These are phyloP conservation scores for Saturnispora dispora DNA, from an alignment of 805 yeast species.

Conservation along the genomic window DNA sequence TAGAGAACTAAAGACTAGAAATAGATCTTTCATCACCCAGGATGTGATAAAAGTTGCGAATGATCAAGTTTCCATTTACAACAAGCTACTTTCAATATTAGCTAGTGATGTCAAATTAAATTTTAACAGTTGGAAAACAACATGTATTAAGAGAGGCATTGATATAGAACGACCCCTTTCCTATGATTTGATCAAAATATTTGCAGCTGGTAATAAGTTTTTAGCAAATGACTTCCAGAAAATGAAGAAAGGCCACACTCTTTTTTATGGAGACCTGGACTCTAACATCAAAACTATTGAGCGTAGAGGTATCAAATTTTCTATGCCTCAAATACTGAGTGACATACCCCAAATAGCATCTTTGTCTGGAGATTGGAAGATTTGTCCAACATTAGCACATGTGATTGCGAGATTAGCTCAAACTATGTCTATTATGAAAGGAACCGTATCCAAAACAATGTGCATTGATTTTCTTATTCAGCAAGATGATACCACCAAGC, in stretches of 20 bases:
- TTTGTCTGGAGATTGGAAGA: slow-evolving; percentile 34
- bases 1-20: slow-evolving; percentile 58
- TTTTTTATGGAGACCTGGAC: slow-evolving; percentile 33
- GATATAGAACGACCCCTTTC: slow-evolving; percentile 42
- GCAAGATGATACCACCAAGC: neutral
- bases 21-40: slow-evolving; percentile 33
- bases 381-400: slow-evolving; percentile 46
- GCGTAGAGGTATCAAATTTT: neutral
- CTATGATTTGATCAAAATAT: slow-evolving; percentile 30
- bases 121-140: slow-evolving; percentile 36
- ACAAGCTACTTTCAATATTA: slow-evolving; percentile 37
- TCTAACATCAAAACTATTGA: neutral
- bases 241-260: slow-evolving; percentile 36
- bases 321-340: neutral
- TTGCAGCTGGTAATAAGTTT: slow-evolving; percentile 31
- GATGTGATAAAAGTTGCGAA: slow-evolving; percentile 26
- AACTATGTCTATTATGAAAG: slow-evolving; percentile 29
- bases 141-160: slow-evolving; percentile 38
- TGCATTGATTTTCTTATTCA: slow-evolving; percentile 26
- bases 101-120: slow-evolving; percentile 23
- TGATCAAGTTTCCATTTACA: slow-evolving; percentile 56
- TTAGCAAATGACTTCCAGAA: slow-evolving; percentile 35
- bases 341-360: slow-evolving; percentile 1
- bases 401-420: slow-evolving; percentile 50
- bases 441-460: slow-evolving; percentile 30